These are phyloP conservation scores for Pythium myriotylum DNA, from an alignment of 352 stramenopile genomes.

Conservation along the genomic window DNA sequence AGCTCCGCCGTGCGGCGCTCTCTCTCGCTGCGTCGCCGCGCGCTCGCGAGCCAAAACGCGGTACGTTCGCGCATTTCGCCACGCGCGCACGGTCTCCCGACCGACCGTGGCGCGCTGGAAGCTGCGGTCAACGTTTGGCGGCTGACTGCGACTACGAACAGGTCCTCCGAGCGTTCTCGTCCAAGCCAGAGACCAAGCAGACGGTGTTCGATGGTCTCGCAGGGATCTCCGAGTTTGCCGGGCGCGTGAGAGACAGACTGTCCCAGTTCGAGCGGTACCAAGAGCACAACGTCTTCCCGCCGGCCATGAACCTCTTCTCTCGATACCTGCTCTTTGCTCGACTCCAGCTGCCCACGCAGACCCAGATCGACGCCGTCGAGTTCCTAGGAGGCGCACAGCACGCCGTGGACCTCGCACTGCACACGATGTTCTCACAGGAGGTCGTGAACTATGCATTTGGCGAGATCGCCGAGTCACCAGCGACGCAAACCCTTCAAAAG, in stretches of 20 bases:
- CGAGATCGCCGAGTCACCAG: conserved; percentile 18
- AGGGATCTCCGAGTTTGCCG: conserved; percentile 20
- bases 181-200: conserved; percentile 5
- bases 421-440: conserved; percentile 35
- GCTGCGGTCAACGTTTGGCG: too few species aligned
- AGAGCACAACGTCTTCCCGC: conserved; percentile 29
- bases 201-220: conserved; percentile 26
- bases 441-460: conserved; percentile 35
- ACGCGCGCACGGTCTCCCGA: background rate
- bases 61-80: background rate
- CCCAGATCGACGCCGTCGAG: conserved; percentile 31
- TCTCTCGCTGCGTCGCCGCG: background rate
- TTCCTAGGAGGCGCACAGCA: conserved; percentile 34
- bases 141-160: background rate
- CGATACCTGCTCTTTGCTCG: conserved; percentile 29
- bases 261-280: conserved; percentile 39
- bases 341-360: conserved; percentile 31
- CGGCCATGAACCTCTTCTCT: conserved; percentile 22
- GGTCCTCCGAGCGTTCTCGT: conserved; percentile 6
- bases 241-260: conserved; percentile 30
- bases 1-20: background rate
- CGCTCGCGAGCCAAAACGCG: background rate
- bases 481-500: conserved; percentile 21
- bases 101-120: too few species aligned
- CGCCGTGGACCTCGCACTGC: conserved; percentile 31